Evolutionary conservation across 2,329 filamentous ascomycete genomes (phyloP).

Genomic region (Ophioceras dolichostomum): DNA sequence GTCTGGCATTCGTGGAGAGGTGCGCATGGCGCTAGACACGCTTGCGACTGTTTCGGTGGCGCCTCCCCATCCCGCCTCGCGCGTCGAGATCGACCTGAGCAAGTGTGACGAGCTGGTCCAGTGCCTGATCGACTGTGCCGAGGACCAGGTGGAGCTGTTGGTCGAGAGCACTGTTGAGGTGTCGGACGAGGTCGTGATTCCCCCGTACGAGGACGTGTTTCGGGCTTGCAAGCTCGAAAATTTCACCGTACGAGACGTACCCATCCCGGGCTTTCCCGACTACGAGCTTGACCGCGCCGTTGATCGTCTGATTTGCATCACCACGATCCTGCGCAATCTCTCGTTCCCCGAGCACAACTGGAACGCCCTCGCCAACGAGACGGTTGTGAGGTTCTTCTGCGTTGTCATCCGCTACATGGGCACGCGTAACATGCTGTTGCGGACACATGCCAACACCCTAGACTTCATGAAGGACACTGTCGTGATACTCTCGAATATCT

Average conservation of each 20-base stretch:
- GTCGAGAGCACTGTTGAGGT: conserved; percentile 75
- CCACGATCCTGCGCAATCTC: conserved; percentile 82
- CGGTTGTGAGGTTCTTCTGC: conserved; percentile 73
- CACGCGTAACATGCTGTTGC: conserved; percentile 75
- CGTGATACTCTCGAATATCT: conserved; percentile 79
- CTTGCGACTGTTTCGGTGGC: conserved; percentile 46
- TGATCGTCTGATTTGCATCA: conserved; percentile 79
- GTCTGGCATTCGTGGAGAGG: conserved; percentile 78
- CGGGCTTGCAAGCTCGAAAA: conserved; percentile 67
- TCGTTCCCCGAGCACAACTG: conserved; percentile 67
- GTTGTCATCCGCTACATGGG: conserved; percentile 77
- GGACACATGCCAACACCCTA: conserved; percentile 71
- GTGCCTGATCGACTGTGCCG: conserved; percentile 77
- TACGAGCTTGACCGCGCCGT: conserved; percentile 81
- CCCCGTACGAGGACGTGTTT: conserved; percentile 77
- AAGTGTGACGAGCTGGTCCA: conserved; percentile 84
- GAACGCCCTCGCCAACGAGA: conserved; percentile 56
- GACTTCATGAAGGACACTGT: conserved; percentile 97
- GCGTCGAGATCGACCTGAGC: conserved; percentile 54
- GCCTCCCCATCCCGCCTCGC: conserved; percentile 38
- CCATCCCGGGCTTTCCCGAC: conserved; percentile 60
- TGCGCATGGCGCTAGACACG: conserved; percentile 80
- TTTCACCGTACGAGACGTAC: conserved; percentile 57
- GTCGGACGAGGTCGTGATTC: conserved; percentile 73
- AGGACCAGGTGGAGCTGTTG: conserved; percentile 76